Conservation (phyloP, 805 yeast genomes). For the Pichia nanzhaoensis region DNA sequence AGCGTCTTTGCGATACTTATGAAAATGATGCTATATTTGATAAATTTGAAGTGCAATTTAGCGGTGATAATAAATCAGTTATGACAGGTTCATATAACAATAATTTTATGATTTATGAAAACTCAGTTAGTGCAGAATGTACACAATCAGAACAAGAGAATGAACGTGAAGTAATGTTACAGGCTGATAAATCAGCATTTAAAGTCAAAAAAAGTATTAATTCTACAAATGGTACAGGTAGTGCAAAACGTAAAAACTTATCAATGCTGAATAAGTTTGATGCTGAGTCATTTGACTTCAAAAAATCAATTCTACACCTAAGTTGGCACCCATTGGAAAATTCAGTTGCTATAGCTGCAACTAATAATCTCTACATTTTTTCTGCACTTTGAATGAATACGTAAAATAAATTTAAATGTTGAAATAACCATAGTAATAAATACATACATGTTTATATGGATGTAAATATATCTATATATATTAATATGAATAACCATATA, state of each 20-base stretch:
- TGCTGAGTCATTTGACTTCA: conserved; percentile 80
- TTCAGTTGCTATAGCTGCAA: conserved; percentile 96
- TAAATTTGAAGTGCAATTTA: conserved; percentile 92
- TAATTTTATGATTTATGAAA: conserved; percentile 94
- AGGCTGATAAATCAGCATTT: conserved; percentile 97
- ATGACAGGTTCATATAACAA: conserved; percentile 98
- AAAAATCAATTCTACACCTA: conserved; percentile 87
- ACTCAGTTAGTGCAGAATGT: conserved; percentile 41
- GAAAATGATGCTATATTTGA: conserved; percentile 98
- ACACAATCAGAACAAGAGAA: conserved; percentile 20
- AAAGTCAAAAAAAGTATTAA: conserved; percentile 53
- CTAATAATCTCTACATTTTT: conserved; percentile 85
- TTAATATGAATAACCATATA: conserved; percentile 3
- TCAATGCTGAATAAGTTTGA: conserved; percentile 57
- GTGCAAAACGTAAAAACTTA: conserved; percentile 31
- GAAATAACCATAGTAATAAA: no score
- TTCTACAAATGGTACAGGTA: conserved; percentile 23
- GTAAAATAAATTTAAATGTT: not conserved
- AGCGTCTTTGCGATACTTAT: conserved; percentile 91
- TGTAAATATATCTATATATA: not conserved
- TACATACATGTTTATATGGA: no score
- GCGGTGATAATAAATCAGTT: conserved; percentile 85
- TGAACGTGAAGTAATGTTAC: conserved; percentile 69
- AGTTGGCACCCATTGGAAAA: conserved; percentile 99
- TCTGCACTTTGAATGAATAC: conserved; percentile 48